Evolutionary conservation across 805 yeast genomes (phyloP), one percentile per base, ranked within the genome.

Genomic region (Zygosaccharomyces pseudorouxii): DNA sequence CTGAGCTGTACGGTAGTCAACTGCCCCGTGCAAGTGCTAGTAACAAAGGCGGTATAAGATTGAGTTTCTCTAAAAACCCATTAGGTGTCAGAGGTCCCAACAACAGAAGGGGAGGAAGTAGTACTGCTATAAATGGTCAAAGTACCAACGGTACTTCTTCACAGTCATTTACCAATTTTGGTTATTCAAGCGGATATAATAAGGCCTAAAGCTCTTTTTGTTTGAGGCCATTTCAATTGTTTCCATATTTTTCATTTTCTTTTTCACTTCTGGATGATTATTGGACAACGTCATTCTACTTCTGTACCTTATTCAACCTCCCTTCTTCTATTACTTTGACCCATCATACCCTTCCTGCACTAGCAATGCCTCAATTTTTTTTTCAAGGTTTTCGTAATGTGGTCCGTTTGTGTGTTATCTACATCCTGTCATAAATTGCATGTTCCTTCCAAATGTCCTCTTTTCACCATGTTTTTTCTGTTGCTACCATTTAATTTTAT

Each of bases 41-140:
- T 33, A 67, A 62, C 43, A 93, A 93, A 65, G 98, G 98, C 31
- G 99, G 99, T 25, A 92, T 93, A 47, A 77, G 99, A 51, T 75
- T 93, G 51, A 86, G 96, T 46, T 93, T 90, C 64, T 88, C 97
- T 38, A 93, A 93, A 70, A 93, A 93, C 66, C 99, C 99, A 18
- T 77, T 93, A 56, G 99, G 99, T 36, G 99, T 93, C 3, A 80
- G 99, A 57, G 95, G 97, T 3, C 78, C 74, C 39, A 73, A 73
- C 23, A 74, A 68, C 55, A 68, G 74, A 64, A 67, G 76, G 59
- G 68, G 70, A 35, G 70, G 70, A 33, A 54, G 54, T 43, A 61
- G 56, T 14, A 62, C 57, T 44, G 49, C 59, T 8, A 46, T 42
- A 9, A 38, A 45, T 47, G 49, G 50, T 33, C 51, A 53, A 30